A percentile compares a stretch with the other conserved stretches of the same genome.
Evolutionary conservation across 192 early-diverging fungal species (phyloP).

Genomic region (Fimicolochytrium jonesii): DNA sequence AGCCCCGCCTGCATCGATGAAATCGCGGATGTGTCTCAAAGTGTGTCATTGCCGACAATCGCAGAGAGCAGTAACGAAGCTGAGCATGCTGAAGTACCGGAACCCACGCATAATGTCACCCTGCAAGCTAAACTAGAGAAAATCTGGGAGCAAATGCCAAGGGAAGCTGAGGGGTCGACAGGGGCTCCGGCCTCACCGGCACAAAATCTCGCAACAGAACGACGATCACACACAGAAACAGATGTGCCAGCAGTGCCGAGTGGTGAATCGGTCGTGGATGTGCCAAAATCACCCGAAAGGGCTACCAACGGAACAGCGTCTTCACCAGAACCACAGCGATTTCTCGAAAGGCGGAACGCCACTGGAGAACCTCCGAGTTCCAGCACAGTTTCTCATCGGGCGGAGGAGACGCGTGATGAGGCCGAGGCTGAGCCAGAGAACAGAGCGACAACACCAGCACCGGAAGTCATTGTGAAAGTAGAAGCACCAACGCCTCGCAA

Average conservation of each 20-base stretch:
- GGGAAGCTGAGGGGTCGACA: background rate
- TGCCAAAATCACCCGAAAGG: background rate
- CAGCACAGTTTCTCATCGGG: too few relatives aligned
- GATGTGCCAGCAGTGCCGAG: too few relatives aligned
- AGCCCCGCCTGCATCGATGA: background rate
- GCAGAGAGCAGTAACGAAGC: background rate
- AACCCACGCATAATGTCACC: background rate
- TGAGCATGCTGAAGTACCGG: background rate
- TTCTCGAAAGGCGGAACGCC: background rate
- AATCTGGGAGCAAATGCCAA: background rate
- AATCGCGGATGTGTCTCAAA: background rate
- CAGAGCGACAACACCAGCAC: background rate
- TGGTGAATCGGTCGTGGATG: background rate
- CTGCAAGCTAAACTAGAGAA: background rate
- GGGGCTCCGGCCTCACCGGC: background rate
- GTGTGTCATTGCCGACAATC: background rate
- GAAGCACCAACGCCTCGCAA: constrained; percentile 5
- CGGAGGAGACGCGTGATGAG: background rate
- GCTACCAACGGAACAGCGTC: background rate
- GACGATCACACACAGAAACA: background rate
- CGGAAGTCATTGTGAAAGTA: background rate
- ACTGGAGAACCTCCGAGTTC: background rate
- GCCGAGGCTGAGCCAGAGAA: background rate
- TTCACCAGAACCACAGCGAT: background rate
- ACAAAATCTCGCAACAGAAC: background rate